These are phyloP conservation scores for Grammothele lineata DNA, from an alignment of 768 basidiomycete genomes.

Conservation along the genomic window DNA sequence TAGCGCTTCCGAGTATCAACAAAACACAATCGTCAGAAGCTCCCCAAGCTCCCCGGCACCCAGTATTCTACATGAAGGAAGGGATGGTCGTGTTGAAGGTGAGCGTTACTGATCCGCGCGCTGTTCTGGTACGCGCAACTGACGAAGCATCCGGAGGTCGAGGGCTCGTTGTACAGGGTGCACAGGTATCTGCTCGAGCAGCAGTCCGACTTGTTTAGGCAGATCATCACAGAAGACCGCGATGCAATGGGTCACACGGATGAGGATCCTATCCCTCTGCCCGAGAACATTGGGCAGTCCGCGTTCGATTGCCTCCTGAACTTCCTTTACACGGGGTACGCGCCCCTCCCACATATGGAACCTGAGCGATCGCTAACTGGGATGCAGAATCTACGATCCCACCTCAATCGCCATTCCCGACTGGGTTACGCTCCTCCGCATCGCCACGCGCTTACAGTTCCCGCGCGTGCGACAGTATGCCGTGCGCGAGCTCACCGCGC, in stretches of 20 bases:
- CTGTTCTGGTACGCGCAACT: too few relatives aligned
- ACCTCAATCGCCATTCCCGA: conserved; percentile 20
- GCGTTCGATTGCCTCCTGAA: conserved; percentile 37
- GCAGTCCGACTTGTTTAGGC: conserved; percentile 34
- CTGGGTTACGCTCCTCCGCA: conserved; percentile 37
- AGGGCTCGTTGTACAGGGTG: conserved; percentile 35
- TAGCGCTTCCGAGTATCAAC: background rate
- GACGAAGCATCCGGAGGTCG: conserved; percentile 32
- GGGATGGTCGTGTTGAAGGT: conserved; percentile 17
- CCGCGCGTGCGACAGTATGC: conserved; percentile 29
- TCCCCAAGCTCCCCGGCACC: background rate
- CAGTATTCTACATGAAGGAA: conserved; percentile 17
- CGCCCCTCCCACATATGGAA: background rate
- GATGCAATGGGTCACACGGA: conserved; percentile 24
- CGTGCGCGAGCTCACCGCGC: conserved; percentile 23
- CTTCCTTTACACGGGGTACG: conserved; percentile 37
- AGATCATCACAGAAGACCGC: conserved; percentile 26
- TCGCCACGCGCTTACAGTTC: conserved; percentile 35
- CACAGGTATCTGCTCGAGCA: conserved; percentile 35
- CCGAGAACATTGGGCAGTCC: conserved; percentile 22
- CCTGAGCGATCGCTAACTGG: background rate
- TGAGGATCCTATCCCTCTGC: conserved; percentile 31
- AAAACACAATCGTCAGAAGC: background rate
- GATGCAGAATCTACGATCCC: conserved; percentile 16
- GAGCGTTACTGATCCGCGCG: too few relatives aligned